These are phyloP conservation scores for Arabidopsis arenosa DNA, from an alignment of 345 rosid genomes.

Conservation along the genomic window DNA sequence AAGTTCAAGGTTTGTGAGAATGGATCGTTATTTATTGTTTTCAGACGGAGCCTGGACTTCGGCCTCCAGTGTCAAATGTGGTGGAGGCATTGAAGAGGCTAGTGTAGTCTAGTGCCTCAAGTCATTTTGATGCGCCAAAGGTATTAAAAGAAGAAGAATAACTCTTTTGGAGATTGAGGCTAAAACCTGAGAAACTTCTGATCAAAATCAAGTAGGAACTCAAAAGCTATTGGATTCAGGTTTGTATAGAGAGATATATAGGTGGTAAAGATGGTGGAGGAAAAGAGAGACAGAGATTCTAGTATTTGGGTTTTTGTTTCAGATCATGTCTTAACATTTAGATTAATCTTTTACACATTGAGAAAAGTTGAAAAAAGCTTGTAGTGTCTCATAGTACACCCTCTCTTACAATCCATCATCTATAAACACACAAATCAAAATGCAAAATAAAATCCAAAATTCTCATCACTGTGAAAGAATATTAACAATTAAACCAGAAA, in stretches of 20 bases:
- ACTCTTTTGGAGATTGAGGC: slow-evolving; percentile 32
- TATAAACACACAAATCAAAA: background rate
- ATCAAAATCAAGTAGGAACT: slow-evolving; percentile 35
- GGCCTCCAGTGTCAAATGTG: slow-evolving; percentile 89
- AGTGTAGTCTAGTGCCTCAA: slow-evolving; percentile 47
- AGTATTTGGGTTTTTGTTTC: slow-evolving; percentile 36
- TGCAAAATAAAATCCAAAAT: background rate
- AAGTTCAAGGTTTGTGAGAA: slow-evolving; percentile 20
- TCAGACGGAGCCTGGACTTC: slow-evolving; percentile 76
- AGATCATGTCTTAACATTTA: slow-evolving; percentile 34
- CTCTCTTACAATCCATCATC: slow-evolving; percentile 2
- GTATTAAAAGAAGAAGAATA: slow-evolving; percentile 30
- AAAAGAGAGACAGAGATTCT: slow-evolving; percentile 34
- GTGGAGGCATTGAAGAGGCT: slow-evolving; percentile 79
- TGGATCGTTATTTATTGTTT: slow-evolving; percentile 15
- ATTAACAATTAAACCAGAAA: background rate
- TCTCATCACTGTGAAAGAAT: background rate
- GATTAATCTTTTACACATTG: slow-evolving; percentile 33
- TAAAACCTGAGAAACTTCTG: slow-evolving; percentile 33
- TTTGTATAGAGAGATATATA: slow-evolving; percentile 46
- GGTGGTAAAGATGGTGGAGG: slow-evolving; percentile 29
- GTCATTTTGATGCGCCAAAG: slow-evolving; percentile 13
- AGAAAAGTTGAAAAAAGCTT: background rate
- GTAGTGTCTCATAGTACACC: background rate
- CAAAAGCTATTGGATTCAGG: slow-evolving; percentile 40